Evolutionary conservation across 371 early-diverging fungal species (phyloP).

Genomic region (Lichtheimia ramosa): DNA sequence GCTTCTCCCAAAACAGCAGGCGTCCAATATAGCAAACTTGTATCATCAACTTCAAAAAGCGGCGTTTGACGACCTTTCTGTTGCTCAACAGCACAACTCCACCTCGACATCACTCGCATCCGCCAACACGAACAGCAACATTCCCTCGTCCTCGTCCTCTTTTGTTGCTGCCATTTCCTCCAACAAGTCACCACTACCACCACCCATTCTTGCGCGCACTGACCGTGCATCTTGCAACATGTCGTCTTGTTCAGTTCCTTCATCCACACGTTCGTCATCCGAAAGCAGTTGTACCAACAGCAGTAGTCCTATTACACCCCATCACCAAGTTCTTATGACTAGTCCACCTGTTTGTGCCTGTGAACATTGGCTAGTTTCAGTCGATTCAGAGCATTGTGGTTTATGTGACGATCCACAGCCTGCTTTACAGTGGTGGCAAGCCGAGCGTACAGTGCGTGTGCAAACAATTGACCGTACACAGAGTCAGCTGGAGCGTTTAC

Average conservation of each 20-base stretch:
- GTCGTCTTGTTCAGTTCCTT: conserved; percentile 6
- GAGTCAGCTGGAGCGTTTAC: conserved; percentile 10
- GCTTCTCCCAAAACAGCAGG: conserved; percentile 14
- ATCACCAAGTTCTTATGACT: conserved; percentile 11
- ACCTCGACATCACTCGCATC: background rate
- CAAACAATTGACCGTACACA: conserved; percentile 11
- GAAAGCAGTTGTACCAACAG: conserved; percentile 12
- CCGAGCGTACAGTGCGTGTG: conserved; percentile 10
- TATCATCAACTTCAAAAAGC: conserved; percentile 22
- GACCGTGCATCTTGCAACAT: conserved; percentile 3
- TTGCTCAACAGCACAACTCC: background rate
- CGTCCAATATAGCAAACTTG: conserved; percentile 15
- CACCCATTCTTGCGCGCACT: background rate
- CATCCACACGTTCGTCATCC: conserved; percentile 14
- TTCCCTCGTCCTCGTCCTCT: no score
- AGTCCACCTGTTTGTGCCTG: conserved; percentile 11
- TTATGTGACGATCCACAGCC: conserved; percentile 19
- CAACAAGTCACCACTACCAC: background rate
- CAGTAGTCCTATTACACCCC: conserved; percentile 14
- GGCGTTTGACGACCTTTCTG: conserved; percentile 13
- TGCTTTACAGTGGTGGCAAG: conserved; percentile 14
- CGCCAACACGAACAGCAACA: background rate
- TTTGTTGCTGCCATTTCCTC: no score
- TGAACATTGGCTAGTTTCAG: conserved; percentile 25
- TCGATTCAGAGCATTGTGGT: conserved; percentile 27